phyloP scores from a whole-genome alignment of 2,329 filamentous ascomycete species.

The Pyrenophora graminea region DNA sequence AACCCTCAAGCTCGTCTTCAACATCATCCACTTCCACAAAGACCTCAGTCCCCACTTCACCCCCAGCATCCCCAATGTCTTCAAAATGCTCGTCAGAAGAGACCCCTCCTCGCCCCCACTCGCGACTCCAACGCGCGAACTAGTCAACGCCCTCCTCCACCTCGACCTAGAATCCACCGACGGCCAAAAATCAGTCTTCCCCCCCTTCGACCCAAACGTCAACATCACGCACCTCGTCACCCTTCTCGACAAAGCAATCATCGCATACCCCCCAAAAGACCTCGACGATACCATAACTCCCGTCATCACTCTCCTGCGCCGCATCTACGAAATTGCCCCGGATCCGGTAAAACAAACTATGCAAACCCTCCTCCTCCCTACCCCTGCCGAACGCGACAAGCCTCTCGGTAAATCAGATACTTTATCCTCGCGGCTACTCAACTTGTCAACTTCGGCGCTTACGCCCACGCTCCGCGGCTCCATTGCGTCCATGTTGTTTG shows the following conservation, averaged over 20 bases:
- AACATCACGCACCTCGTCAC: conserved; percentile 69
- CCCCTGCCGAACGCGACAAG: conserved; percentile 72
- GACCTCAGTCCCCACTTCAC: conserved; percentile 66
- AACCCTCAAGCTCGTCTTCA: conserved; percentile 86
- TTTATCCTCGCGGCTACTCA: conserved; percentile 75
- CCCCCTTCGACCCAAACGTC: conserved; percentile 61
- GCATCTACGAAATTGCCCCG: conserved; percentile 71
- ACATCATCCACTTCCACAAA: conserved; percentile 76
- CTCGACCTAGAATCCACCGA: conserved; percentile 65
- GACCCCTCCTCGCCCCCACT: conserved; percentile 68
- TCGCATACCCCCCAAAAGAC: conserved; percentile 67
- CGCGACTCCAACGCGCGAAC: conserved; percentile 69
- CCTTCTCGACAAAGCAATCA: conserved; percentile 70
- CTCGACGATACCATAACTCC: conserved; percentile 74
- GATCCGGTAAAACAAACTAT: conserved; percentile 65
- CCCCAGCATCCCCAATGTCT: conserved; percentile 68
- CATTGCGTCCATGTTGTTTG: conserved; percentile 80
- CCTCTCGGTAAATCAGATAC: conserved; percentile 77
- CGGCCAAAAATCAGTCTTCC: conserved; percentile 64
- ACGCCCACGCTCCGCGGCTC: conserved; percentile 73
- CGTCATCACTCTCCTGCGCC: conserved; percentile 73
- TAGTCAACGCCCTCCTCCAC: conserved; percentile 82
- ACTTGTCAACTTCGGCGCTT: conserved; percentile 73
- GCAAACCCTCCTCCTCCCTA: conserved; percentile 72
- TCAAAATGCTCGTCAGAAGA: conserved; percentile 68